Evolutionary conservation across 208 protist genomes (phyloP), one percentile per base, ranked within the genome.

Genomic region (Acanthamoeba triangularis): DNA sequence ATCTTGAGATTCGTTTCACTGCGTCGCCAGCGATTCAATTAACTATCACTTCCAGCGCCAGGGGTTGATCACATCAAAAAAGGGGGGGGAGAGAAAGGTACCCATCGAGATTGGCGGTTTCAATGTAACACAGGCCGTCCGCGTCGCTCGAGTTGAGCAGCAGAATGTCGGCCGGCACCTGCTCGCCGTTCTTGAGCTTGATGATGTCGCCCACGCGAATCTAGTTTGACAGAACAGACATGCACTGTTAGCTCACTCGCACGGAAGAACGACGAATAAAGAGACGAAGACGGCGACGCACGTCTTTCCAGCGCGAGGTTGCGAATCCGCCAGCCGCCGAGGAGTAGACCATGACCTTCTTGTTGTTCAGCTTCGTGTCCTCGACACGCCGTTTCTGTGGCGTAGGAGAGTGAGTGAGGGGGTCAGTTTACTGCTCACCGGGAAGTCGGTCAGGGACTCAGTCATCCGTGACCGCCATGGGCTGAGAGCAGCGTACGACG

Each of bases 31-130:
- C 14, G 16, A 49, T 54, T 11, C 63, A 93, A 35, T 13, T 33
- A 52, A 54, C 14, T 93, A 30, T n/a, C n/a, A n/a, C n/a, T n/a
- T n/a, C n/a, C 49, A 52, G 49, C 7, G 49, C 11, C 11, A 52
- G 11, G 49, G 49, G 49, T 52, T 52, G 49, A 4, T 11, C 11
- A 4, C 11, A 4, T 4, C 49, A 52, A 52, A 14, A 11, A 4
- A 52, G 7, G 49, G 7, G 54, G 30, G 11, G 41, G 7, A 44
- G 59, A 93, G 65, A 33, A 23, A 95, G 25, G 63, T 82, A 97
- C 95, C 96, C 97, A 78, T 97, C 97, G 5, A 97, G 52, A 74
- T 97, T 95, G 23, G 96, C 84, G 1, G 97, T 97, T 52, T 97
- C 96, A n/a, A 97, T 93, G 90, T 97, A 97, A 61, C 63, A 93